Evolutionary conservation across 2,329 filamentous ascomycete genomes (phyloP).

Genomic region (Alternaria sp.): DNA sequence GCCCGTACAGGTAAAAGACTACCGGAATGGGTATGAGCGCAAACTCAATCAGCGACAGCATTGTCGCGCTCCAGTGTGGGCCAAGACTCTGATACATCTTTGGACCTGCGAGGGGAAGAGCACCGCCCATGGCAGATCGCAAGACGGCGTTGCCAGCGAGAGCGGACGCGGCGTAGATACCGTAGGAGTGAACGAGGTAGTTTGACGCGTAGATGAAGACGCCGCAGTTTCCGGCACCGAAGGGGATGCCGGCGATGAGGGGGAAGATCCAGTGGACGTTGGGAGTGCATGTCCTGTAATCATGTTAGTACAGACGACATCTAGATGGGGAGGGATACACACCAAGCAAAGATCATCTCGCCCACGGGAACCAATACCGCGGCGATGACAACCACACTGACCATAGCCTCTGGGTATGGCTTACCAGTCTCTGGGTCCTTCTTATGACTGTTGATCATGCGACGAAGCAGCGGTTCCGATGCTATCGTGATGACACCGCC

Average conservation of each 20-base stretch:
- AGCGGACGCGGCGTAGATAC: constrained; percentile 81
- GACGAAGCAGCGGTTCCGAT: constrained; percentile 72
- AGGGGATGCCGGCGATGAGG: constrained; percentile 78
- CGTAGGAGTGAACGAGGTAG: constrained; percentile 79
- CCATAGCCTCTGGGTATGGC: constrained; percentile 78
- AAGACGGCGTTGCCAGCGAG: constrained; percentile 81
- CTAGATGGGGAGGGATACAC: neutral
- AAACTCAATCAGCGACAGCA: constrained; percentile 76
- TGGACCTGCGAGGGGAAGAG: constrained; percentile 75
- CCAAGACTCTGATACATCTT: constrained; percentile 66
- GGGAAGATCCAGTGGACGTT: constrained; percentile 83
- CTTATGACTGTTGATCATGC: constrained; percentile 77
- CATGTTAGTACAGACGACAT: neutral
- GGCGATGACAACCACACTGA: constrained; percentile 79
- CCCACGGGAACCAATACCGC: constrained; percentile 76
- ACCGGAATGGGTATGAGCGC: constrained; percentile 79
- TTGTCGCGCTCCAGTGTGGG: constrained; percentile 78
- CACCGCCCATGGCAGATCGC: constrained; percentile 75
- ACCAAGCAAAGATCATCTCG: constrained; percentile 85
- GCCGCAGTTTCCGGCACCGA: constrained; percentile 76
- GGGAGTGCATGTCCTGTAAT: constrained; percentile 62
- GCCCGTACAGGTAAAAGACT: constrained; percentile 71
- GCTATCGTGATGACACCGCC: constrained; percentile 60
- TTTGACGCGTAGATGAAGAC: constrained; percentile 85
- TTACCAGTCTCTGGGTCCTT: constrained; percentile 77